phyloP scores from a whole-genome alignment of 176 grass and related monocot species.

The Avena atlantica region DNA sequence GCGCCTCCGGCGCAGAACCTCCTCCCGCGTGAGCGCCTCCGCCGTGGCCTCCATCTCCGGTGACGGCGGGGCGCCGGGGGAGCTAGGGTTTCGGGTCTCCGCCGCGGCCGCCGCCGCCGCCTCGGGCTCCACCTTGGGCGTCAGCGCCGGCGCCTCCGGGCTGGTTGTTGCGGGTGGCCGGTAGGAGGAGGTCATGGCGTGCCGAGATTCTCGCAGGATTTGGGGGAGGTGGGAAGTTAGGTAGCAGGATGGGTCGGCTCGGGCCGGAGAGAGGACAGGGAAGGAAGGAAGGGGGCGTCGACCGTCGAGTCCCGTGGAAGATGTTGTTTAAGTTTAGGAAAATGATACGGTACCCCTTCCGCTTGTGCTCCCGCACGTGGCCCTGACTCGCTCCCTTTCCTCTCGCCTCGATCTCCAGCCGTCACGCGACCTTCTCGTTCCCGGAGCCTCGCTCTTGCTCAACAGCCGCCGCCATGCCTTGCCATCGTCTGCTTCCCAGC shows the following conservation, averaged over 20 bases:
- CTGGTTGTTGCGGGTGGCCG: not conserved
- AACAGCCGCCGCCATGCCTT: too few relatives aligned
- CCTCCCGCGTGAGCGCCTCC: constrained; percentile 77
- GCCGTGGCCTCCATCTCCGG: constrained; percentile 51
- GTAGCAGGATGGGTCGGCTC: not conserved
- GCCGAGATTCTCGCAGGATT: constrained; percentile 10
- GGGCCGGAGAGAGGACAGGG: not conserved
- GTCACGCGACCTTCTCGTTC: too few relatives aligned
- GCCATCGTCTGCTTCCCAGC: too few relatives aligned
- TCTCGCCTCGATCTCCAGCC: too few relatives aligned
- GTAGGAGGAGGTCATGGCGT: constrained; percentile 37
- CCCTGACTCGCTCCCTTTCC: too few relatives aligned
- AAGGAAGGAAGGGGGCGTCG: not conserved
- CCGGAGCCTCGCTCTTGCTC: too few relatives aligned
- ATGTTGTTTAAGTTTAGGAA: too few relatives aligned
- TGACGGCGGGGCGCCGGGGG: constrained; percentile 29
- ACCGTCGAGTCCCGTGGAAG: too few relatives aligned
- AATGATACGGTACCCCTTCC: too few relatives aligned
- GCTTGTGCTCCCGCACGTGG: too few relatives aligned
- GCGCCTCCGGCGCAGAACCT: constrained; percentile 71
- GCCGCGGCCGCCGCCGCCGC: not conserved
- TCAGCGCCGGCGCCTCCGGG: constrained; percentile 4
- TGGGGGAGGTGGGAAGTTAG: not conserved
- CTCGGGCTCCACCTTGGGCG: not conserved
- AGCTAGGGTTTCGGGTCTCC: constrained; percentile 25